A percentile compares a stretch with the other conserved stretches of the same genome.
Conservation (phyloP, 305 asterid species). For the Fraxinus latifolia region DNA sequence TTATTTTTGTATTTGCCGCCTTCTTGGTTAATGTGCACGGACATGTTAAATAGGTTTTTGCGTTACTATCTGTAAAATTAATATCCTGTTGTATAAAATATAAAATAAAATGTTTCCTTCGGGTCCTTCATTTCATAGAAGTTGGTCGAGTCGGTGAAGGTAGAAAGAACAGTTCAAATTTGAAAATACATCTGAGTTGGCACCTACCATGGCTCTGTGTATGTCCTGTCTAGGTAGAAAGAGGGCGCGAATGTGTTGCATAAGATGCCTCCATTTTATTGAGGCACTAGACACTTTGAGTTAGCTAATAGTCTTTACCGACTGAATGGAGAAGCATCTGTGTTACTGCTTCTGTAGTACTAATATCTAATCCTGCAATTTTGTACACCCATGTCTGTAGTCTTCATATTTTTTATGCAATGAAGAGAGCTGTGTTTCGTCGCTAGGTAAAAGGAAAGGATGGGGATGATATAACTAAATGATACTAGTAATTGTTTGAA, state of each 20-base stretch:
- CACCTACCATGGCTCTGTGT: not conserved
- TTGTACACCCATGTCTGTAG: not conserved
- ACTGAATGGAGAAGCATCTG: not conserved
- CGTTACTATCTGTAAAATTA: not conserved
- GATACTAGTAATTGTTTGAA: not conserved
- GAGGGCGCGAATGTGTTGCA: not conserved
- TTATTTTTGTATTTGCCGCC: not conserved
- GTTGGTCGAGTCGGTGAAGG: not conserved
- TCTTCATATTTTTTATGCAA: not conserved
- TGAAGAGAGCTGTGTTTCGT: not conserved
- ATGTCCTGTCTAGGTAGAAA: not conserved
- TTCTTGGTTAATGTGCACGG: not conserved
- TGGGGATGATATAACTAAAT: not conserved
- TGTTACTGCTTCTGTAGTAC: not conserved
- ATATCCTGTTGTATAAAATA: not conserved
- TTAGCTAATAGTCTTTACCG: not conserved
- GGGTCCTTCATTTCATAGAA: constrained; percentile 10
- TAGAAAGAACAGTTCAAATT: not conserved
- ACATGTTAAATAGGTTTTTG: not conserved
- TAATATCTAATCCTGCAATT: not conserved
- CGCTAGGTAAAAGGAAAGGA: not conserved
- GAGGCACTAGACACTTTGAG: not conserved
- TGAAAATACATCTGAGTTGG: not conserved
- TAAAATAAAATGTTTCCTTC: not conserved
- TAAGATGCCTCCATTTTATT: not conserved